Base-by-base conservation (phyloP, 805 yeast genomes). In the Starmerella apicola region DNA sequence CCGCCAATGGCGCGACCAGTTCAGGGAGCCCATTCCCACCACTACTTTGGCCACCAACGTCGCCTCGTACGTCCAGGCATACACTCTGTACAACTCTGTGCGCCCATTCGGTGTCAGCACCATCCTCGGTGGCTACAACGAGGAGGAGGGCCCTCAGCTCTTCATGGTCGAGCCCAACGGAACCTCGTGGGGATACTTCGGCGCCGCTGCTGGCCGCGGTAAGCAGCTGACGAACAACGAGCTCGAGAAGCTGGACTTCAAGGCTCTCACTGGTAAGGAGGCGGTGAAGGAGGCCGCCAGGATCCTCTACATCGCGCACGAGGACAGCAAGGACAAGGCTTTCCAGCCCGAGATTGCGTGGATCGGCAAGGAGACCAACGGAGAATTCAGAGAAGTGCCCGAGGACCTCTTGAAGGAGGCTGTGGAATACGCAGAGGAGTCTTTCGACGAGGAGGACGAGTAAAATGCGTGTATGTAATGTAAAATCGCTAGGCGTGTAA, bases 111-210 rank as follows among this genome's bases (percentile, higher is more conserved):
- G 99, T 41, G 74, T 93, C 45, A 76, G 84, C 40, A 76, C 95
- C 9, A 86, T 91, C 47, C 72, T 91, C 34, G 98, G 96, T 38
- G 98, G 98, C 50, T 74, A 82, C 36, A 97, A 88, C 58, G 78
- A 74, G 32, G 33, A 13, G 23, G 74, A 81, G 45, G 97, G 96
- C 10, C 74, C 93, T 17, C 96, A 88, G 60, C 71, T 91, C 53
- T 88, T 80, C 64, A 91, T 88, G 96, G 70, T 91, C 43, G 99
- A 91, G 60, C 98, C 99, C 52, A 81, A 93, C 59, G 99, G 99
- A 46, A 68, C 84, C 1, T 84, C 78, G 57, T 93, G 98, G 97
- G 99, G 99, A 37, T 91, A 91, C 64, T 70, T 73, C 40, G 98
- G 95, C 45, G 94, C 95, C 29, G 98, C 99, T 15, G 76, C 96